Base-by-base conservation (phyloP, 2,329 filamentous ascomycete genomes). In the Tolypocladium cylindrosporum region DNA sequence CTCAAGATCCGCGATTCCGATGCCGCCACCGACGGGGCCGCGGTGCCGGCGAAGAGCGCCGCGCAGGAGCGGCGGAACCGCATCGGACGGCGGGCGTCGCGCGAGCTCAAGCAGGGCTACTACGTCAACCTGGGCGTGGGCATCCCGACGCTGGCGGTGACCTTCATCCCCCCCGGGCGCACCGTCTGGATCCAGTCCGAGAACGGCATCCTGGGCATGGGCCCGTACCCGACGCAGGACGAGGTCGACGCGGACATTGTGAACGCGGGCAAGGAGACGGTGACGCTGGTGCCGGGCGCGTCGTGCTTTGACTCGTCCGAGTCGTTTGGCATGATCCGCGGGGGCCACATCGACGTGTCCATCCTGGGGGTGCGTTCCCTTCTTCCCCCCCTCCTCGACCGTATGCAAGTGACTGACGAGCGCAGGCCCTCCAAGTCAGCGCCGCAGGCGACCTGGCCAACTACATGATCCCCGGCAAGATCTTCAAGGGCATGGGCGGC, bases 401-500 rank as follows among this genome's bases (percentile, higher is more conserved):
- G 31, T 34, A 9, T 34, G 31, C 31, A 9, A 8, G 45, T 11
- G 45, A 36, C 45, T 51, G 9, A 57, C 48, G 14, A 10, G 9
- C 7, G 36, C 39, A 64, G 70, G 87, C 90, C 2, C 83, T 93
- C 63, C 89, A 95, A 75, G 90, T 94, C 27, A 87, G 84, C 62
- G 89, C 89, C 0, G 78, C 82, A 2, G 90, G 90, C 34, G 90
- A 95, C 68, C 74, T 95, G 56, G 90, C 90, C 52, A 94, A 94
- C 74, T 95, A 90, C 78, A 94, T 94, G 87, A 88, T 95, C 61
- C 90, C 90, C 0, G 90, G 90, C 31, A 94, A 93, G 73, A 84
- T 90, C 13, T 85, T 91, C 74, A 94, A 94, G 79, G 90, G 90
- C 21, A 94, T 95, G 86, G 90, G 90, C 60, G 86, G 86, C 36